These are phyloP conservation scores for Leptographium galeiforme DNA, from an alignment of 2,329 filamentous ascomycete species.

Conservation along the genomic window DNA sequence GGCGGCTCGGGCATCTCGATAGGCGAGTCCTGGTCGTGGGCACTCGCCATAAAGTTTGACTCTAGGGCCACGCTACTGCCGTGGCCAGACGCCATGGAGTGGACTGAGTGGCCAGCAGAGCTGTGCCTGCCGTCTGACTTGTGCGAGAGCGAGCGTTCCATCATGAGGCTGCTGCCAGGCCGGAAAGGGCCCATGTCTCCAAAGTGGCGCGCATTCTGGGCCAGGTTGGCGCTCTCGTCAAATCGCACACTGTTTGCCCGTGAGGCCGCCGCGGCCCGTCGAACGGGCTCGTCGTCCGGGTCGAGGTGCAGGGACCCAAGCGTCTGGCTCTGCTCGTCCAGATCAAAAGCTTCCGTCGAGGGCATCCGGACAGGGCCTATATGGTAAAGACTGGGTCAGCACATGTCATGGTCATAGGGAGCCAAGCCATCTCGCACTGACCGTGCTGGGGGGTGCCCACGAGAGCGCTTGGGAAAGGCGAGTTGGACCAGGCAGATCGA, in stretches of 20 bases:
- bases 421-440: slow-evolving; percentile 21
- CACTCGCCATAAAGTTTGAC: slow-evolving; percentile 49
- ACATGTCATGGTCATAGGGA: not conserved
- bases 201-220: slow-evolving; percentile 66
- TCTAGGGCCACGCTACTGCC: slow-evolving; percentile 84
- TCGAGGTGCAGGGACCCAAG: slow-evolving; percentile 75
- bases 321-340: slow-evolving; percentile 75
- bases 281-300: slow-evolving; percentile 71
- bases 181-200: slow-evolving; percentile 68
- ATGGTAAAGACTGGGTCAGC: not conserved
- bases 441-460: slow-evolving; percentile 79
- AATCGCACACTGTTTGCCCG: slow-evolving; percentile 95
- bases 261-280: slow-evolving; percentile 67
- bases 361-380: slow-evolving; percentile 68
- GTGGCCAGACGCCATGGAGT: slow-evolving; percentile 63
- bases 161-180: slow-evolving; percentile 74
- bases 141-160: slow-evolving; percentile 82
- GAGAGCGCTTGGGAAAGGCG: slow-evolving; percentile 77
- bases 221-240: slow-evolving; percentile 84
- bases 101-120: slow-evolving; percentile 62
- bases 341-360: slow-evolving; percentile 75
- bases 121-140: slow-evolving; percentile 93
- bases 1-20: slow-evolving; percentile 62
- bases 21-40: slow-evolving; percentile 54
- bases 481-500: slow-evolving; percentile 83